Base-by-base conservation (phyloP, 1,284 basidiomycete genomes). In the Fomitopsis palustris region DNA sequence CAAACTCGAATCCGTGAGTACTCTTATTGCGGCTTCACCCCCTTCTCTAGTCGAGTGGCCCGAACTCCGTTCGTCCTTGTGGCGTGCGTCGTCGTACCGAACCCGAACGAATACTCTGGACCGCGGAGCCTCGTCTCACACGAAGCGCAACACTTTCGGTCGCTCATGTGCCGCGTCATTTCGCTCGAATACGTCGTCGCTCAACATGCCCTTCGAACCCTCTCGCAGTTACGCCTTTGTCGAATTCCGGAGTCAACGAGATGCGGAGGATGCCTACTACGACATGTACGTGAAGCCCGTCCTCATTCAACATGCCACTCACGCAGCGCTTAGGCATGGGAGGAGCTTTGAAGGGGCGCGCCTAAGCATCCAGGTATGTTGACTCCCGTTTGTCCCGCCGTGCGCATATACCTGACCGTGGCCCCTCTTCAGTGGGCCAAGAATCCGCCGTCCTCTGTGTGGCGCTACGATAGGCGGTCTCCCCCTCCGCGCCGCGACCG, bases 221-320 rank as follows among this genome's bases (percentile, higher is more conserved):
- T 75, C 74, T 76, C 80, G 78, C 79, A 95, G 93, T 78, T 95
- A 94, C 74, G 93, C 93, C 60, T 95, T 95, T 76, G 87, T 95
- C 75, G 93, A 95, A 75, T 95, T 94, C 73, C 86, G 90, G 72
- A 86, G 84, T 70, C 81, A 82, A 58, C 86, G 90, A 55, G 92
- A 95, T 70, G 93, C 93, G 17, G 92, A 94, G 72, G 91, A 94
- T 65, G 92, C 93, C 35, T 94, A 94, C 74, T 88, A 93, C 70
- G 92, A 94, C 65, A 94, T 95, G 93, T 95, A 75, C 65, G 58
- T n/a, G 17, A 19, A 21, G 55, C 42, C 51, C 23, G 51, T 54
- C 37, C 54, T 38, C 35, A 57, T 47, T 62, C 64, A 54, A 41
- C 42, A 29, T n/a, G 45, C 45, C 53, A 58, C 61, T 56, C 43